Evolutionary conservation across 305 asterid species (phyloP), one percentile per base, ranked within the genome.

Genomic region (Fraxinus albicans): DNA sequence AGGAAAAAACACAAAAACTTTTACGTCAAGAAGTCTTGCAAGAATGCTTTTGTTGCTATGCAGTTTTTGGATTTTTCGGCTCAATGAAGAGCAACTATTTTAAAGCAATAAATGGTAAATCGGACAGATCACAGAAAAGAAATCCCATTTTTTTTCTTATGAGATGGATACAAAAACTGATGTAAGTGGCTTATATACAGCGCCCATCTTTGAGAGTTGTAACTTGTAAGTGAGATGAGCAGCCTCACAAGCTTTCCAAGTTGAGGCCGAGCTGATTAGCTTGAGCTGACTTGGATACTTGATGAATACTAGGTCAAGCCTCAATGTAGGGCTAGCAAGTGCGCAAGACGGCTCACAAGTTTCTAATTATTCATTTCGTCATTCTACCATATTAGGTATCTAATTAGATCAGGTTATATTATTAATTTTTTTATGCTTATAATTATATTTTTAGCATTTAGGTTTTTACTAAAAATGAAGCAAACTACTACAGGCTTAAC

Each of bases 181-280:
- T 77, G 65, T 53, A 69, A 27, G 80, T 79, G 58, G 82, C 47
- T 58, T 15, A 80, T 55, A 19, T 55, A 4, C 79, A 42, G 12
- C 67, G 36, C 36, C 73, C 19, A 27, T 76, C 44, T 36, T 44
- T 38, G 55, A 33, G 79, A 27, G 58, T 53, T 63, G 84, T 17
- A 60, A 60, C 31, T 23, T 60, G 10, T 69, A 12, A 15, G 58
- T 47, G 21, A 47, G 58, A 47, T 47, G 58, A 47, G 21, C 58
- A 0, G 6, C 58, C 19, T 47, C 6, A 47, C 58, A 13, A 47
- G 19, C 58, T 47, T 47, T 47, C 58, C 7, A 47, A 47, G 58
- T 47, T 47, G 58, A 47, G 58, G 19, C 58, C 5, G 7, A 47
- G 58, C 58, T 47, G 58, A 13, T 47, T 47, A 47, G 58, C n/a